A percentile compares a stretch with the other conserved stretches of the same genome.
Evolutionary conservation across 2,329 filamentous ascomycete genomes (phyloP).

Genomic region (Pseudohalonectria lignicola): DNA sequence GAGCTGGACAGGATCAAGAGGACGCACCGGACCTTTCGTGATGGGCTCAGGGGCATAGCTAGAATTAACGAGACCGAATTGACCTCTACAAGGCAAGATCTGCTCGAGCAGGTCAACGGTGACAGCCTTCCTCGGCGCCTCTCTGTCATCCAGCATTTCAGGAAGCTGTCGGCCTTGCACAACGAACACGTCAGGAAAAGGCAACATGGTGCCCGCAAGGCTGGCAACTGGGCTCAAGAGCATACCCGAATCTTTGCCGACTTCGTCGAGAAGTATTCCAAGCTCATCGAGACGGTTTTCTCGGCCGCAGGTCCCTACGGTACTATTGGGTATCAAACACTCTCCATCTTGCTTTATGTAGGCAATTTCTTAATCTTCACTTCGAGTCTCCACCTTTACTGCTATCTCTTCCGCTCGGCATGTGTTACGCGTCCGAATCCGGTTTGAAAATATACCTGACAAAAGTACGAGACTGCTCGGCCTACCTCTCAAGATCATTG

Average conservation of each 20-base stretch:
- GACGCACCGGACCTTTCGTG: too few species aligned
- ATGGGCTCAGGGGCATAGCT: too few species aligned
- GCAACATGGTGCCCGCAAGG: background rate
- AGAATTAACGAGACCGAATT: too few species aligned
- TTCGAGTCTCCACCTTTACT: too few species aligned
- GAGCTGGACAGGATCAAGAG: too few species aligned
- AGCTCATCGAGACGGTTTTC: background rate
- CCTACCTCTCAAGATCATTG: background rate
- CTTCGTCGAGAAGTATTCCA: background rate
- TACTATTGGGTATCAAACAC: background rate
- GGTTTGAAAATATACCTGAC: background rate
- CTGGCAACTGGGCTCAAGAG: background rate
- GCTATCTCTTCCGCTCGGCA: too few species aligned
- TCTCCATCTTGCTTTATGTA: background rate
- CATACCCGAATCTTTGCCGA: background rate
- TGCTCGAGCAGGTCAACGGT: background rate
- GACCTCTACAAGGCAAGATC: too few species aligned
- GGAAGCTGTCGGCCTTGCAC: background rate
- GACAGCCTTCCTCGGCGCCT: background rate
- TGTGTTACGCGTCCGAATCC: too few species aligned
- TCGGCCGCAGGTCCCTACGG: background rate
- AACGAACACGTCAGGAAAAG: background rate
- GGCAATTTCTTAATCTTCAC: too few species aligned
- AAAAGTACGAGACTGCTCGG: background rate
- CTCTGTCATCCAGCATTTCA: background rate